These are phyloP conservation scores for Calonectria pteridis DNA, from an alignment of 2,329 filamentous ascomycete genomes.

Conservation along the genomic window DNA sequence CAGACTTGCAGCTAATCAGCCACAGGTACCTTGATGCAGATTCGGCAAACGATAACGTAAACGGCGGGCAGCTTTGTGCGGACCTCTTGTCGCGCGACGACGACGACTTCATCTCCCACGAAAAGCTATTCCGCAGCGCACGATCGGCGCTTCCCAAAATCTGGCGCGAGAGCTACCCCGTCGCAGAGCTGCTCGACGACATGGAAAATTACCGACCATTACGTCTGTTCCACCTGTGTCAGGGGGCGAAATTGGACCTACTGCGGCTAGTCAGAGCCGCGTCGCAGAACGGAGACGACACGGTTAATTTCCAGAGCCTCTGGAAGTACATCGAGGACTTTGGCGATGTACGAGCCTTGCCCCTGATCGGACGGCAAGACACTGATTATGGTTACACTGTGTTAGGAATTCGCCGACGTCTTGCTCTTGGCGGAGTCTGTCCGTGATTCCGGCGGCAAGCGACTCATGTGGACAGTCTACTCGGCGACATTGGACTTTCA, in stretches of 20 bases:
- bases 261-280: slow-evolving; percentile 27
- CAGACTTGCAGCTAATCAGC: neutral
- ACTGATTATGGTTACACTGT: neutral
- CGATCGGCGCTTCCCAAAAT: slow-evolving; percentile 38
- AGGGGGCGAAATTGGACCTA: slow-evolving; percentile 36
- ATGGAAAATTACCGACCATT: slow-evolving; percentile 38
- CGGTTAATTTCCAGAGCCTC: neutral
- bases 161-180: slow-evolving; percentile 36
- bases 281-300: neutral
- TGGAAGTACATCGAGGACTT: slow-evolving; percentile 32
- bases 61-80: slow-evolving; percentile 33
- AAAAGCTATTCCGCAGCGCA: slow-evolving; percentile 31
- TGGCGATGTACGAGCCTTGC: slow-evolving; percentile 30
- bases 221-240: slow-evolving; percentile 34
- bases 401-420: slow-evolving; percentile 38
- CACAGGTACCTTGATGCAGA: slow-evolving; percentile 38
- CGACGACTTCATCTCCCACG: slow-evolving; percentile 39
- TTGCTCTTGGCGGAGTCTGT: slow-evolving; percentile 21
- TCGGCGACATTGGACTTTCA: slow-evolving; percentile 36
- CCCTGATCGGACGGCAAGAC: too few species aligned
- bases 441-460: slow-evolving; percentile 28
- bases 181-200: slow-evolving; percentile 35
- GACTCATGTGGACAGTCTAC: slow-evolving; percentile 41
- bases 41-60: slow-evolving; percentile 29
- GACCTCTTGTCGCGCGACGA: slow-evolving; percentile 38